Conservation (phyloP, 2,329 filamentous ascomycete genomes). For the Acrocalymma vagum region DNA sequence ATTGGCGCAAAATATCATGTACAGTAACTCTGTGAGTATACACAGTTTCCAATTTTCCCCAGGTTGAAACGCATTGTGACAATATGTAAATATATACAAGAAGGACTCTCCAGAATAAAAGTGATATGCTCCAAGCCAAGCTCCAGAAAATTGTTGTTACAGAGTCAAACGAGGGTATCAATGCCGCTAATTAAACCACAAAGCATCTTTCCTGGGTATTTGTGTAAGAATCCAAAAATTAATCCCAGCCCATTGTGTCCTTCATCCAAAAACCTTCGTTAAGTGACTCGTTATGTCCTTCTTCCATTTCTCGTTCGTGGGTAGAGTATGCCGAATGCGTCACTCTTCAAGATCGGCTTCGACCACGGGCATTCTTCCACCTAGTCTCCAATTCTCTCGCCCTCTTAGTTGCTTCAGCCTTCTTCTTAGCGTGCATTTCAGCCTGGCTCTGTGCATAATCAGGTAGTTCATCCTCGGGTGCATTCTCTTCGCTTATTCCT, state of each 20-base stretch:
- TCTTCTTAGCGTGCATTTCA: constrained; percentile 50
- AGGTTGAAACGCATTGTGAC: too few species aligned
- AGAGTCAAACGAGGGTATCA: constrained; percentile 25
- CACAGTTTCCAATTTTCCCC: too few species aligned
- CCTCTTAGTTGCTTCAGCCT: constrained; percentile 52
- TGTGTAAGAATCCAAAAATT: constrained; percentile 4
- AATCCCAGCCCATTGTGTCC: constrained; percentile 3
- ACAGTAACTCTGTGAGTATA: too few species aligned
- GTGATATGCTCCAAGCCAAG: too few species aligned
- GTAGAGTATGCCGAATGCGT: too few species aligned
- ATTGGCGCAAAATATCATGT: too few species aligned
- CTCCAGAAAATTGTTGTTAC: too few species aligned
- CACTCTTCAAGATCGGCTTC: too few species aligned
- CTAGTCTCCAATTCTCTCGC: constrained; percentile 55
- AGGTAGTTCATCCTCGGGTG: constrained; percentile 48
- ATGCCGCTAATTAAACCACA: constrained; percentile 15
- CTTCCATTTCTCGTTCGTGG: too few species aligned
- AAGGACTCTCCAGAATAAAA: too few species aligned
- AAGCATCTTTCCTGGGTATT: neutral
- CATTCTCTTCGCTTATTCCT: constrained; percentile 40
- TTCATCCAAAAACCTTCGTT: neutral
- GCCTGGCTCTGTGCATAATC: constrained; percentile 59
- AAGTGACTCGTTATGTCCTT: too few species aligned
- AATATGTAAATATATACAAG: too few species aligned
- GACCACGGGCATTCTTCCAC: constrained; percentile 45